These are phyloP conservation scores for Debaryomyces coudertii DNA, from an alignment of 1,139 yeast genomes.

Conservation along the genomic window DNA sequence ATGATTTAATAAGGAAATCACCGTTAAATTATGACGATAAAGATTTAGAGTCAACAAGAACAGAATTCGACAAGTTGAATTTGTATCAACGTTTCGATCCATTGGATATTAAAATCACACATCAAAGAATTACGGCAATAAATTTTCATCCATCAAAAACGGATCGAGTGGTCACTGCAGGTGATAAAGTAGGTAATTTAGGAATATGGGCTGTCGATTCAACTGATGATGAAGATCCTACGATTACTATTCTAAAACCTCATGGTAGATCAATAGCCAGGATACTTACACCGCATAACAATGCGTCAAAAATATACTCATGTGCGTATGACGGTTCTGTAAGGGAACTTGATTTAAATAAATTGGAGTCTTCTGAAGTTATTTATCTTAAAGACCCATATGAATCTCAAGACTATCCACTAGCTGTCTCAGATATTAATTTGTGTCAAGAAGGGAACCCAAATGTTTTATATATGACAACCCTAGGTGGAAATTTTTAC, in stretches of 20 bases:
- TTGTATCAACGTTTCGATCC: conserved; percentile 65
- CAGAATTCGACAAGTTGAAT: conserved; percentile 52
- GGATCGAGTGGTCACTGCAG: conserved; percentile 73
- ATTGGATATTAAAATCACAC: conserved; percentile 69
- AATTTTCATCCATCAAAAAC: conserved; percentile 73
- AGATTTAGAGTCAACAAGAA: conserved; percentile 48
- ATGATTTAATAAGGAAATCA: conserved; percentile 48
- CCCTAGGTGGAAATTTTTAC: conserved; percentile 77
- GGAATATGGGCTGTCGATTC: conserved; percentile 87
- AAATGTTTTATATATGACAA: conserved; percentile 68
- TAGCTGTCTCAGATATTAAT: conserved; percentile 68
- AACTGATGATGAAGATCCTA: conserved; percentile 45
- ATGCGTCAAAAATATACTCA: conserved; percentile 61
- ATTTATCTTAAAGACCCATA: conserved; percentile 55
- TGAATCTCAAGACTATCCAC: conserved; percentile 33
- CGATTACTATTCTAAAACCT: conserved; percentile 63
- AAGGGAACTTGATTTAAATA: conserved; percentile 67
- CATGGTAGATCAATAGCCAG: conserved; percentile 77
- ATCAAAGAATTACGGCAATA: conserved; percentile 73
- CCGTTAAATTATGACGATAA: conserved; percentile 33
- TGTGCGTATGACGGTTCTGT: conserved; percentile 88
- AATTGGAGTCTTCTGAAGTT: conserved; percentile 61
- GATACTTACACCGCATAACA: conserved; percentile 54
- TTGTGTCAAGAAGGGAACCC: conserved; percentile 45
- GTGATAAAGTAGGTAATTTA: conserved; percentile 81